Evolutionary conservation across 2,329 filamentous ascomycete genomes (phyloP).

Genomic region (Aureobasidium sp.): DNA sequence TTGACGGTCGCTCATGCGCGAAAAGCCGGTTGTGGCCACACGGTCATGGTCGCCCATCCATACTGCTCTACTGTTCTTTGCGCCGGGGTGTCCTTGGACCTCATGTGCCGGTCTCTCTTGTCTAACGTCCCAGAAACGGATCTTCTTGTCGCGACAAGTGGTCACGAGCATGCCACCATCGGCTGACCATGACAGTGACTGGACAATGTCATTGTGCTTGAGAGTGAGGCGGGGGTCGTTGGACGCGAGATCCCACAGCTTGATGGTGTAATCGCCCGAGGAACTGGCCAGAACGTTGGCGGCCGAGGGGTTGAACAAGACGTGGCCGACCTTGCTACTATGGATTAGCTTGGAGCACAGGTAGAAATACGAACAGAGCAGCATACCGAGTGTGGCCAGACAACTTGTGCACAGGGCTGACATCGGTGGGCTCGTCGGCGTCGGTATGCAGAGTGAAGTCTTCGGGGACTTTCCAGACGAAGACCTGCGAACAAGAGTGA

Average conservation of each 20-base stretch:
- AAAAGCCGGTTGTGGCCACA: conserved; percentile 94
- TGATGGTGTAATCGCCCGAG: conserved; percentile 90
- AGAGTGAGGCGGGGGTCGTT: conserved; percentile 68
- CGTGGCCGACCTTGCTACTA: conserved; percentile 87
- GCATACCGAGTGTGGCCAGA: conserved; percentile 75
- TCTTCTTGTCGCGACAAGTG: conserved; percentile 95
- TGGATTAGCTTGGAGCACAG: conserved; percentile 21
- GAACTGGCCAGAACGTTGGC: conserved; percentile 93
- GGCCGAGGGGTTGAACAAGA: conserved; percentile 93
- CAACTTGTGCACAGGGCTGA: conserved; percentile 73
- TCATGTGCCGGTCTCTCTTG: conserved; percentile 85
- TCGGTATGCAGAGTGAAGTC: conserved; percentile 80
- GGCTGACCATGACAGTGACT: conserved; percentile 93
- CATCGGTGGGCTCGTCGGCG: conserved; percentile 71
- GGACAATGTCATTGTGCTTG: conserved; percentile 85
- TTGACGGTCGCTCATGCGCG: conserved; percentile 95
- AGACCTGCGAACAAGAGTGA: conserved; percentile 46
- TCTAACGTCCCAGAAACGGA: conserved; percentile 94
- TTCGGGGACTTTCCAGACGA: conserved; percentile 90
- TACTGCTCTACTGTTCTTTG: conserved; percentile 93
- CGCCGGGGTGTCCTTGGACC: conserved; percentile 75
- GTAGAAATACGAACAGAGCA: neutral
- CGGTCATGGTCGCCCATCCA: conserved; percentile 98
- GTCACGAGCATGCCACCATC: conserved; percentile 80
- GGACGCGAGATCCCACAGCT: conserved; percentile 87